Evolutionary conservation across 1,284 basidiomycete species (phyloP), one percentile per base, ranked within the genome.

Genomic region (Peniophora sp.): DNA sequence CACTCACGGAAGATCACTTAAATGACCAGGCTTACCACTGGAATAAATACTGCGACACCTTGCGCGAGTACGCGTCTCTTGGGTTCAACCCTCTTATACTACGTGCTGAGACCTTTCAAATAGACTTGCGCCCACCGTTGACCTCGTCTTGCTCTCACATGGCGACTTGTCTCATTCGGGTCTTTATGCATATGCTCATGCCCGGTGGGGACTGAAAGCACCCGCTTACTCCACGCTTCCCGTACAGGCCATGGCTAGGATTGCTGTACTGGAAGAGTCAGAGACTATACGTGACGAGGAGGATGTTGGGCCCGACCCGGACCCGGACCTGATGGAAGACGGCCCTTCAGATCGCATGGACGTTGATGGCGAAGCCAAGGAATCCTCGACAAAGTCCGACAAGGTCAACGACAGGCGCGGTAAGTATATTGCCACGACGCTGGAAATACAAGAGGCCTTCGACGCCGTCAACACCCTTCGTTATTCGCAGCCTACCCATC

Each of bases 141-240:
- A 94, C 69, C 81, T 96, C 35, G 89, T 95, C 32, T 75, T 97
- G 19, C 75, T 99, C 49, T 97, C 95, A 0, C 95, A 99, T 71
- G 94, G 95, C 1, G 92, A 96, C 56, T 76, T 97, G 9, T 74
- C 81, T 2, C 93, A 97, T 63, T 78, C 90, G 17, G 96, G 95
- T 6, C 73, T 99, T 17, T 97, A 92, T 64, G 83, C 95, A 5
- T 97, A 92, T 65, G 94, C 95, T 1, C 79, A 91, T 60, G 79
- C 94, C 3, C 78, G 83, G 61, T 94, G 93, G 83, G 89, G 87
- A 17, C 76, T 99, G 38, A 86, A 80, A 49, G 95, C 94, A 41
- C 93, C 93, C 9, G 85, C 93, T n/a, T 99, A 98, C 66, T 89
- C 92, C 0, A 97, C 96, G 0, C 79, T 99, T 46, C 96, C 97